These are phyloP conservation scores for Aspergillus homomorphus DNA, from an alignment of 495 filamentous ascomycete species.

Conservation along the genomic window DNA sequence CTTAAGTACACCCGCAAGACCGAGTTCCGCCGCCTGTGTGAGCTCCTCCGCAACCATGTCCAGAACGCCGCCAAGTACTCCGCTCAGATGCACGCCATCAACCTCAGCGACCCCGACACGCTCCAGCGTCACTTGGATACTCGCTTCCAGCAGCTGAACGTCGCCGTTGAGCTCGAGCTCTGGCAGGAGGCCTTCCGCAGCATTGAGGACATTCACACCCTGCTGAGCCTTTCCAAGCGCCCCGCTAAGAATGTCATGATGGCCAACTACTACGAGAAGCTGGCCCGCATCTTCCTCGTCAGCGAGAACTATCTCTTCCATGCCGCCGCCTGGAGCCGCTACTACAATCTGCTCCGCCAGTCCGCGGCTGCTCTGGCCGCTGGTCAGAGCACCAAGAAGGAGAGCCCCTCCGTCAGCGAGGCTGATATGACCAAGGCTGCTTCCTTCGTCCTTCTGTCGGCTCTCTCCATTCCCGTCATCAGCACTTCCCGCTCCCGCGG, in stretches of 20 bases:
- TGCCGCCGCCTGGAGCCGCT: slow-evolving; percentile 92
- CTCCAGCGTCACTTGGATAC: slow-evolving; percentile 96
- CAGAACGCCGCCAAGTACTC: slow-evolving; percentile 99
- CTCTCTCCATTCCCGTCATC: slow-evolving; percentile 95
- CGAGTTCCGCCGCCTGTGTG: slow-evolving; percentile 96
- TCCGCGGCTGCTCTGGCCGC: slow-evolving; percentile 81
- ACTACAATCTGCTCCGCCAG: slow-evolving; percentile 92
- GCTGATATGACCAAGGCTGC: slow-evolving; percentile 83
- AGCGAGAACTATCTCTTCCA: slow-evolving; percentile 99
- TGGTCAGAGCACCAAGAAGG: slow-evolving; percentile 84
- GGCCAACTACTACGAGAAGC: slow-evolving; percentile 99
- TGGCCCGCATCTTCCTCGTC: slow-evolving; percentile 96
- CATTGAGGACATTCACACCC: slow-evolving; percentile 98
- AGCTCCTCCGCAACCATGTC: slow-evolving; percentile 96
- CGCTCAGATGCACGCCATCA: slow-evolving; percentile 98
- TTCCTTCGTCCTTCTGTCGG: slow-evolving; percentile 93
- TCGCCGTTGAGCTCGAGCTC: slow-evolving; percentile 93
- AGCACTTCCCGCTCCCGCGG: slow-evolving; percentile 95
- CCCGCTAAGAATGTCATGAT: slow-evolving; percentile 99
- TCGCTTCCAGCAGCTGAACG: slow-evolving; percentile 96
- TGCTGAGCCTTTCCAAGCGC: slow-evolving; percentile 96
- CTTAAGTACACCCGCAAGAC: slow-evolving; percentile 98
- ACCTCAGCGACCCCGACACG: slow-evolving; percentile 95
- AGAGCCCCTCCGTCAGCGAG: slow-evolving; percentile 86
- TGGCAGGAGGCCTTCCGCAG: slow-evolving; percentile 99